Conservation (phyloP, 768 basidiomycete species). For the Naganishia randhawae region DNA sequence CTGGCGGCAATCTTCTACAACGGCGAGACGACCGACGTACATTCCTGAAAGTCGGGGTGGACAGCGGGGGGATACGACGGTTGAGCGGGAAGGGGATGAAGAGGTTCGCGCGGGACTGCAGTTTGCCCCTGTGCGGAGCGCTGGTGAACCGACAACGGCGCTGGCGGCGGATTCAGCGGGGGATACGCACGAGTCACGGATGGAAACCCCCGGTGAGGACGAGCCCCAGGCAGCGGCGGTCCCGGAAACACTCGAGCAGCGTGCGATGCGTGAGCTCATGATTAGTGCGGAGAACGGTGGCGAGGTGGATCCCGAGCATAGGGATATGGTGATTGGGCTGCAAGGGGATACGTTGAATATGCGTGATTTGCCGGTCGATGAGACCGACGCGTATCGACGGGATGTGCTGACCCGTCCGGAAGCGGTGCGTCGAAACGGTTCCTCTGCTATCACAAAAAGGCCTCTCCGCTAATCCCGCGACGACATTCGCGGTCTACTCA, state of each 20-base stretch:
- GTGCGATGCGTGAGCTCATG: slow-evolving; percentile 16
- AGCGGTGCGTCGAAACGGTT: slow-evolving; percentile 13
- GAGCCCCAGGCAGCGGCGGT: slow-evolving; percentile 37
- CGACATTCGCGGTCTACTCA: too few species aligned
- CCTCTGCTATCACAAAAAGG: too few species aligned
- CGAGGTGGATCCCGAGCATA: slow-evolving; percentile 34
- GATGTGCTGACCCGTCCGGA: slow-evolving; percentile 68
- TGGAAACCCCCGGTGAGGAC: slow-evolving; percentile 47
- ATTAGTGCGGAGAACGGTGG: slow-evolving; percentile 30
- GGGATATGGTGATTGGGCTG: slow-evolving; percentile 60
- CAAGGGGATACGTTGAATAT: slow-evolving; percentile 42
- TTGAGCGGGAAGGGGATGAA: slow-evolving; percentile 71
- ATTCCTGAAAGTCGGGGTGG: slow-evolving; percentile 37
- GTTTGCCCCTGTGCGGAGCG: not conserved
- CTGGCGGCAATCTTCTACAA: slow-evolving; percentile 61
- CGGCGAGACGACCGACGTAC: slow-evolving; percentile 59
- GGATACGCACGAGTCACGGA: not conserved
- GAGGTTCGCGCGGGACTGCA: slow-evolving; percentile 67
- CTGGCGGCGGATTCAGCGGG: too few species aligned
- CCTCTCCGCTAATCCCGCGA: too few species aligned
- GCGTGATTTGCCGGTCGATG: slow-evolving; percentile 56
- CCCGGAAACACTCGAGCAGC: slow-evolving; percentile 49
- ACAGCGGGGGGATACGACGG: slow-evolving; percentile 25
- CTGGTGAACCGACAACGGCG: not conserved
- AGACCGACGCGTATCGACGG: slow-evolving; percentile 76